Evolutionary conservation across 352 stramenopile genomes (phyloP).

Genomic region (Elongisporangium anandrum): DNA sequence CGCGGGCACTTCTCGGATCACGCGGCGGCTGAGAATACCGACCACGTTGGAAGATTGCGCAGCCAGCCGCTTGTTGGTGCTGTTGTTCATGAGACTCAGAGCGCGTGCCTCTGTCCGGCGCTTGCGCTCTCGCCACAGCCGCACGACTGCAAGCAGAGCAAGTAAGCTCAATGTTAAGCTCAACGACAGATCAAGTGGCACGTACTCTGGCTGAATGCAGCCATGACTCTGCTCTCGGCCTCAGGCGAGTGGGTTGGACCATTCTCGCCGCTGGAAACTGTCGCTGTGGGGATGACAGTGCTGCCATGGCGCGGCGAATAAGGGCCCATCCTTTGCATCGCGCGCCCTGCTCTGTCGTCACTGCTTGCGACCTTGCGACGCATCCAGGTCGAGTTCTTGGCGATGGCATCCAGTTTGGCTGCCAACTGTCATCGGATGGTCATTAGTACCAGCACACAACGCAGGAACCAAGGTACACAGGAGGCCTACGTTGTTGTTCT

Average conservation of each 20-base stretch:
- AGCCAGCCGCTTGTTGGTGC: slow-evolving; percentile 17
- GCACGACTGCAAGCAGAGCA: slow-evolving; percentile 31
- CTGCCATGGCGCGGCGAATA: slow-evolving; percentile 16
- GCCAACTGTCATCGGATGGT: slow-evolving; percentile 24
- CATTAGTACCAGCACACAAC: not conserved
- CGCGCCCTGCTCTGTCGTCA: slow-evolving; percentile 21
- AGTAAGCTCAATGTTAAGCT: not conserved
- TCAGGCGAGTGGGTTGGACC: slow-evolving; percentile 6
- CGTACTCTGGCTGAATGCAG: slow-evolving; percentile 53
- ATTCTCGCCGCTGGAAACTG: not conserved
- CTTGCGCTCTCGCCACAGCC: slow-evolving; percentile 57
- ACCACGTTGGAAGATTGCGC: slow-evolving; percentile 66
- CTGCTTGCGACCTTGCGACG: slow-evolving; percentile 53
- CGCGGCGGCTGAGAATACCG: slow-evolving; percentile 64
- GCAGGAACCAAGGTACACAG: not conserved
- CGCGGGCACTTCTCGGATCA: slow-evolving; percentile 68
- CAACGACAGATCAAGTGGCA: not conserved
- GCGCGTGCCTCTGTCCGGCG: slow-evolving; percentile 37
- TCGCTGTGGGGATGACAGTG: not conserved
- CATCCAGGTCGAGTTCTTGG: slow-evolving; percentile 49
- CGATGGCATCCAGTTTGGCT: slow-evolving; percentile 54
- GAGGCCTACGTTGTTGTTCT: slow-evolving; percentile 13
- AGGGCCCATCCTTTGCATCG: slow-evolving; percentile 2
- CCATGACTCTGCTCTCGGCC: slow-evolving; percentile 36
- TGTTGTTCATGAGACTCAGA: slow-evolving; percentile 43